phyloP scores from a whole-genome alignment of 768 basidiomycete species.

The Suillus subluteus region DNA sequence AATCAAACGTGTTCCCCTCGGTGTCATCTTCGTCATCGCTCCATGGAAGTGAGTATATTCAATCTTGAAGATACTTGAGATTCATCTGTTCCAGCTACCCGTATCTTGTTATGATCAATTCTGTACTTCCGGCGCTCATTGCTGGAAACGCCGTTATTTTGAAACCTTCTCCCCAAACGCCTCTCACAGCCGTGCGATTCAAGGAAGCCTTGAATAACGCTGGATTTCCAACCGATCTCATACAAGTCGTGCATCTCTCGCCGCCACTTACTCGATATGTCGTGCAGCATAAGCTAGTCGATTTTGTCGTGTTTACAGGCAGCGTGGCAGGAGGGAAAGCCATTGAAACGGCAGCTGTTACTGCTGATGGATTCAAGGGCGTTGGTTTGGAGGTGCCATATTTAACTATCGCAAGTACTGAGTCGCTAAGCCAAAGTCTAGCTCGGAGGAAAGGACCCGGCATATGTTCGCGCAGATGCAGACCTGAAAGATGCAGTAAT shows the following conservation, averaged over 20 bases:
- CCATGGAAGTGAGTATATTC: slow-evolving; percentile 82
- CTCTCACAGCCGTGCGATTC: slow-evolving; percentile 84
- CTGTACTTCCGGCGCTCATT: slow-evolving; percentile 88
- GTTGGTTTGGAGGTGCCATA: slow-evolving; percentile 76
- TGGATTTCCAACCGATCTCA: slow-evolving; percentile 74
- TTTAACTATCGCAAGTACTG: neutral
- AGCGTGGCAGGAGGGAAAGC: slow-evolving; percentile 76
- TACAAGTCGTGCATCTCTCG: slow-evolving; percentile 78
- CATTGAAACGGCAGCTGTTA: slow-evolving; percentile 71
- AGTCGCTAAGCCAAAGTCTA: slow-evolving; percentile 31
- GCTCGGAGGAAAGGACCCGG: slow-evolving; percentile 98
- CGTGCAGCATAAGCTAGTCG: slow-evolving; percentile 65
- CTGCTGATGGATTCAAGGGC: slow-evolving; percentile 77
- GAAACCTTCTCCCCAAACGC: slow-evolving; percentile 97
- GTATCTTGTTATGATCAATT: slow-evolving; percentile 89
- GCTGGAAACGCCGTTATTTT: slow-evolving; percentile 90
- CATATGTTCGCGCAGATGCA: slow-evolving; percentile 89
- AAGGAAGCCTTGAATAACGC: slow-evolving; percentile 68
- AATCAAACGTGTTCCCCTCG: slow-evolving; percentile 83
- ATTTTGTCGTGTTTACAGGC: slow-evolving; percentile 93
- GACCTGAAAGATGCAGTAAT: slow-evolving; percentile 81
- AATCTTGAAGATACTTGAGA: neutral
- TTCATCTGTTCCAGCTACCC: slow-evolving; percentile 63
- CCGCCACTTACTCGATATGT: slow-evolving; percentile 61
- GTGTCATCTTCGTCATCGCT: slow-evolving; percentile 85